These are phyloP conservation scores for Ampelocalamus luodianensis DNA, from an alignment of 176 grass and related monocot species.

Conservation along the genomic window DNA sequence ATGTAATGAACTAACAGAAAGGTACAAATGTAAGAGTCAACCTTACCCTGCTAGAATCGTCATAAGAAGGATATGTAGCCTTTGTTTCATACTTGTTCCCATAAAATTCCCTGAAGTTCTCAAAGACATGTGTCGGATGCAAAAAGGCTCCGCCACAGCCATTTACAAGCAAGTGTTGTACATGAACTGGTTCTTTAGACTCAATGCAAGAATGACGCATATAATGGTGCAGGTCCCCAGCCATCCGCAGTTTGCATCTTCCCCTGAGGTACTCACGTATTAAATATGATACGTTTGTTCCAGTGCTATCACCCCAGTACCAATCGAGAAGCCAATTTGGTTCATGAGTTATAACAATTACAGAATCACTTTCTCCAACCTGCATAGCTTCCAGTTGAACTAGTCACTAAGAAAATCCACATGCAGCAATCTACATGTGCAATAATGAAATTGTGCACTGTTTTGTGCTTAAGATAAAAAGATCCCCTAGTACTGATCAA, in stretches of 20 bases:
- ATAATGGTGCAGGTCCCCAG: conserved; percentile 98
- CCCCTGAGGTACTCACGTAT: conserved; percentile 87
- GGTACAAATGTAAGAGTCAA: conserved; percentile 7
- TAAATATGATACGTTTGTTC: conserved; percentile 80
- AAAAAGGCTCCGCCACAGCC: conserved; percentile 97
- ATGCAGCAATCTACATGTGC: conserved; percentile 1
- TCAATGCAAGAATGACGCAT: conserved; percentile 85
- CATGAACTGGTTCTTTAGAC: conserved; percentile 61
- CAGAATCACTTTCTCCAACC: conserved; percentile 81
- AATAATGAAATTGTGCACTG: neutral
- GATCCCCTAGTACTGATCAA: conserved; percentile 16
- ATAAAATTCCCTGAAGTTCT: conserved; percentile 74
- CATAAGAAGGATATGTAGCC: conserved; percentile 78
- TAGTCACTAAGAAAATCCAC: neutral
- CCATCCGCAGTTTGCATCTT: conserved; percentile 88
- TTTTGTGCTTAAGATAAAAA: conserved; percentile 31
- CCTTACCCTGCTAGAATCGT: conserved; percentile 91
- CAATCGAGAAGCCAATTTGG: conserved; percentile 99
- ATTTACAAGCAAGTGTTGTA: conserved; percentile 94
- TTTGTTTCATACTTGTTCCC: conserved; percentile 86
- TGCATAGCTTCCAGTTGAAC: conserved; percentile 44
- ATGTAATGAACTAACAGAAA: conserved; percentile 16
- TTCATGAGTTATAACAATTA: conserved; percentile 95
- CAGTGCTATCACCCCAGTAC: conserved; percentile 87
- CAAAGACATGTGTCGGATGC: conserved; percentile 95